phyloP scores from a whole-genome alignment of 2,329 filamentous ascomycete species.

The Sclerotinia spermophila region DNA sequence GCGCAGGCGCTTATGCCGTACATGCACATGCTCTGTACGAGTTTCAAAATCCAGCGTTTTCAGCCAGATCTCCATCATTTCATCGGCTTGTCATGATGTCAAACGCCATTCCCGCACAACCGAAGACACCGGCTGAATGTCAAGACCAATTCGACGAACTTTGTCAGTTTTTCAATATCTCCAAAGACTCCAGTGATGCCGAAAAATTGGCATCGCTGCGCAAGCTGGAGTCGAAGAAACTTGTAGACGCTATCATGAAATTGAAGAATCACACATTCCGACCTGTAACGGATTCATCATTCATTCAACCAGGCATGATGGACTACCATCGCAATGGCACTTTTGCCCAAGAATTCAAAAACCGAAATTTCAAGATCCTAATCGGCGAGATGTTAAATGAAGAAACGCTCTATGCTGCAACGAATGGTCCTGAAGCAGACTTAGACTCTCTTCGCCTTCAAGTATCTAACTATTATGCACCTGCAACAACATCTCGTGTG shows the following conservation, averaged over 20 bases:
- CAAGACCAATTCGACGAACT: constrained; percentile 45
- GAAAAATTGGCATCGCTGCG: constrained; percentile 39
- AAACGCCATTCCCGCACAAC: constrained; percentile 46
- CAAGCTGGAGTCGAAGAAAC: constrained; percentile 34
- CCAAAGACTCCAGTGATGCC: constrained; percentile 22
- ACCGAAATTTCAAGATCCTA: constrained; percentile 38
- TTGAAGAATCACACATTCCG: constrained; percentile 47
- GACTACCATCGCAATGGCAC: constrained; percentile 39
- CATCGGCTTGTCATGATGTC: constrained; percentile 44
- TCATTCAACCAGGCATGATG: constrained; percentile 41
- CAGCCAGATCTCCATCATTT: constrained; percentile 30
- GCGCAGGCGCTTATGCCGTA: constrained; percentile 52
- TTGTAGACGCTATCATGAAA: constrained; percentile 39
- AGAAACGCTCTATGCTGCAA: constrained; percentile 43
- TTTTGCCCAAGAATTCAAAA: constrained; percentile 41
- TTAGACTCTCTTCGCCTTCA: constrained; percentile 40
- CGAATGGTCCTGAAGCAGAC: constrained; percentile 39
- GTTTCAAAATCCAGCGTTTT: constrained; percentile 27
- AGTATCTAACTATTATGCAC: constrained; percentile 44
- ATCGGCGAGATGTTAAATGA: constrained; percentile 46
- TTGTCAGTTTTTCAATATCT: constrained; percentile 38
- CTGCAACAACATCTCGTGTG: constrained; percentile 39
- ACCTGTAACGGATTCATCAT: constrained; percentile 43
- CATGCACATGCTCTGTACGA: constrained; percentile 25
- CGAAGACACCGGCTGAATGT: constrained; percentile 39